phyloP scores from a whole-genome alignment of 352 stramenopile genomes.

The Pythium monospermum region DNA sequence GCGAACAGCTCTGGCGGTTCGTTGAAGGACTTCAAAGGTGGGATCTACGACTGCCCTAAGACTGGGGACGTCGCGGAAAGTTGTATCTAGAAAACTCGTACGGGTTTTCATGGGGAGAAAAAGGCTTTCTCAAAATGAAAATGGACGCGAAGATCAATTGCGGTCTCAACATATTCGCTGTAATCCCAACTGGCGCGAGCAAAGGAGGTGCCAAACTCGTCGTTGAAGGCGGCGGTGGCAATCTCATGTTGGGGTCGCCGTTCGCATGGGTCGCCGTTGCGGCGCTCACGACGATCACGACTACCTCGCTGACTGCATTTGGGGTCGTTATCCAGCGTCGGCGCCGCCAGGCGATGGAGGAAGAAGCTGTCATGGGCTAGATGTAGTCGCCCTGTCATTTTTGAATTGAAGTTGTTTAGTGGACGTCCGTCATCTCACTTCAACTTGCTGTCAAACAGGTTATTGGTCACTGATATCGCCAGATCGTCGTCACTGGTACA shows the following conservation, averaged over 20 bases:
- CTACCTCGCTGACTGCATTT: conserved; percentile 24
- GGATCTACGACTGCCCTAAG: conserved; percentile 67
- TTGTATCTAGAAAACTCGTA: conserved; percentile 82
- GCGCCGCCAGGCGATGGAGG: conserved; percentile 7
- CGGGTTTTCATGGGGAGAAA: conserved; percentile 58
- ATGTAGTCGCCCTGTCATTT: no score
- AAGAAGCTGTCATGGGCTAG: conserved; percentile 10
- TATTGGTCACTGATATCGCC: no score
- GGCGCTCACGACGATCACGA: conserved; percentile 17
- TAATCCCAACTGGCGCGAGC: conserved; percentile 53
- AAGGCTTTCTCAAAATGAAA: conserved; percentile 57
- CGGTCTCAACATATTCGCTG: conserved; percentile 65
- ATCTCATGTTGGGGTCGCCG: conserved; percentile 29
- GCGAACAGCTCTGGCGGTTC: conserved; percentile 68
- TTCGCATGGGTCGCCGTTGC: conserved; percentile 28
- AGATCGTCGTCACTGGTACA: no score
- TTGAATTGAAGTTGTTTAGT: no score
- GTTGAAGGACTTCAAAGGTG: conserved; percentile 80
- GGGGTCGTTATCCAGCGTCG: conserved; percentile 26
- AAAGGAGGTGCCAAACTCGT: conserved; percentile 34
- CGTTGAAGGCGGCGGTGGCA: conserved; percentile 46
- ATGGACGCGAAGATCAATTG: conserved; percentile 77
- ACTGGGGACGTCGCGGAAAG: conserved; percentile 60
- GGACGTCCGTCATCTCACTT: no score
- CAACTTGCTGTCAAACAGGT: no score